Evolutionary conservation across 345 rosid genomes (phyloP), one percentile per base, ranked within the genome.

Genomic region (Psidium guajava): DNA sequence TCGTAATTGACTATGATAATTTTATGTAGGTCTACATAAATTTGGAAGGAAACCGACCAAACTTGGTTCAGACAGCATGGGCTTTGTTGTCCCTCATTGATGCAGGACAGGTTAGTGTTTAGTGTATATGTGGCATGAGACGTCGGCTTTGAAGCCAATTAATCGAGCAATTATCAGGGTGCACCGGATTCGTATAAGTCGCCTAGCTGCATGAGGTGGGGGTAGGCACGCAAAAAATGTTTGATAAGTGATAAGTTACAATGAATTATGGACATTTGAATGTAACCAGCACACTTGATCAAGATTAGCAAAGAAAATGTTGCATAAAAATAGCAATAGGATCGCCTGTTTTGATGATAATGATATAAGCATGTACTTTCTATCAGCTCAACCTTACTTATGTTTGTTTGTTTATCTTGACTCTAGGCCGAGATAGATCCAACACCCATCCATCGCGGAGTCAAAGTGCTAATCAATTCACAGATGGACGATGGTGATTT

Each of bases 401-500:
- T 36, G 54, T 22, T 75, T 15, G 4, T 53, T 2, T 5, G 21
- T 36, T 27, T 40, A 61, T 64, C 40, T 82, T 52, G 27, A 27
- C 6, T 28, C 22, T 54, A 86, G 88, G 88, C 85, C 6, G 84
- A 87, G 40, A 82, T 84, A 25, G 86, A 92, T 85, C 85, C 91
- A 42, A 85, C 86, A 6, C 92, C 93, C 5, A 89, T 92, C 57
- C 89, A 92, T 84, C 87, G 82, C 1, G 93, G 94, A 25, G 87
- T 89, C 49, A 88, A 69, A 88, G 82, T 90, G 36, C 84, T 92
- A 20, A 89, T 91, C 85, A 91, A 92, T 80, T 83, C 92, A 81
- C 95, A 91, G 73, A 87, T 88, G 92, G 90, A 90, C 57, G 91
- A 93, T 81, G 95, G 95, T 10, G 95, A 93, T 89, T 93, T 91